phyloP scores from a whole-genome alignment of 768 basidiomycete species.

The Stropharia rugosoannulata region DNA sequence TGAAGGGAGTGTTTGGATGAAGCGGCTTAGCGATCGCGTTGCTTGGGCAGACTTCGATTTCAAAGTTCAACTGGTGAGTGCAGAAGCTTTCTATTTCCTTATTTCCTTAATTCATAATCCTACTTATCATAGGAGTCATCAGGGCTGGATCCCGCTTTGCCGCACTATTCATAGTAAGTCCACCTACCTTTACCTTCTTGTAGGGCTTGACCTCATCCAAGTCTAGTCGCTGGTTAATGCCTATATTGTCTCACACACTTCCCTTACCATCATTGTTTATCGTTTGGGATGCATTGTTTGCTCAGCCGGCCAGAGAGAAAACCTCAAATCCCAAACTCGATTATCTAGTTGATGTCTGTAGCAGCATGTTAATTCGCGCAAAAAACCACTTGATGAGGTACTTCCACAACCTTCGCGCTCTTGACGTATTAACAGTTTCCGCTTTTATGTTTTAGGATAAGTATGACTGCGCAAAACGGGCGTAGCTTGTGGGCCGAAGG shows the following conservation, averaged over 20 bases:
- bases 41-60: conserved; percentile 66
- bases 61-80: conserved; percentile 53
- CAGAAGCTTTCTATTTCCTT: conserved; percentile 4
- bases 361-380: conserved; percentile 62
- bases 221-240: conserved; percentile 70
- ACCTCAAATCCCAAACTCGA: conserved; percentile 64
- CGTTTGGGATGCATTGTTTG: conserved; percentile 74
- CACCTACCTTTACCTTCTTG: neutral
- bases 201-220: neutral
- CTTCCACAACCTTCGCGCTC: too few relatives aligned
- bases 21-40: conserved; percentile 57
- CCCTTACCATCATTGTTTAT: conserved; percentile 57
- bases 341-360: conserved; percentile 67
- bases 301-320: conserved; percentile 42
- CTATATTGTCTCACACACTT: conserved; percentile 71
- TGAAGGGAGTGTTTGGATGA: conserved; percentile 60
- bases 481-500: conserved; percentile 1
- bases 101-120: neutral
- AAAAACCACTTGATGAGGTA: too few relatives aligned
- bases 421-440: too few relatives aligned
- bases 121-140: conserved; percentile 45
- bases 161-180: conserved; percentile 80
- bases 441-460: too few relatives aligned
- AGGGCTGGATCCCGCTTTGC: conserved; percentile 68
- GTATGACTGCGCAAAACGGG: conserved; percentile 23